Conservation (phyloP, 768 basidiomycete genomes). For the Clathrus columnatus region DNA sequence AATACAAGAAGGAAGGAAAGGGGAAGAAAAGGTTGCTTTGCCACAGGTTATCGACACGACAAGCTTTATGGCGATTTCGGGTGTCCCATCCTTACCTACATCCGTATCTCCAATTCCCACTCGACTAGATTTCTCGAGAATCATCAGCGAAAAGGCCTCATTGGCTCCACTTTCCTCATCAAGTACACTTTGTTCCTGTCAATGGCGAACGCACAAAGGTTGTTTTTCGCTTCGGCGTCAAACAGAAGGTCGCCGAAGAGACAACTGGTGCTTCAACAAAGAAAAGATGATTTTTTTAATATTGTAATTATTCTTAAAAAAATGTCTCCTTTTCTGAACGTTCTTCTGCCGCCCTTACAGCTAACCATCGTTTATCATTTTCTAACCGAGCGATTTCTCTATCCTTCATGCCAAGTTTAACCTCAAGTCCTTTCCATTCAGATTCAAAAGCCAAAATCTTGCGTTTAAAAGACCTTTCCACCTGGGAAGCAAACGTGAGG, state of each 20-base stretch:
- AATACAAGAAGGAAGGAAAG: conserved; percentile 75
- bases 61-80: conserved; percentile 65
- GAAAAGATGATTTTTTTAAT: conserved; percentile 31
- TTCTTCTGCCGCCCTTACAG: conserved; percentile 61
- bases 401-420: conserved; percentile 59
- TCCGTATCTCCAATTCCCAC: conserved; percentile 37
- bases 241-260: conserved; percentile 64
- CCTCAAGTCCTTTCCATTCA: conserved; percentile 55
- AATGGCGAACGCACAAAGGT: conserved; percentile 63
- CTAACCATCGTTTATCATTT: conserved; percentile 57
- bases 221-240: conserved; percentile 65
- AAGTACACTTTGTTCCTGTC: conserved; percentile 38
- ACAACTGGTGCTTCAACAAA: conserved; percentile 63
- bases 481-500: conserved; percentile 48
- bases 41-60: conserved; percentile 38
- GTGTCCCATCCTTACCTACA: too few species aligned
- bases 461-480: conserved; percentile 61
- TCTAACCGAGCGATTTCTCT: conserved; percentile 55
- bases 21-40: conserved; percentile 38
- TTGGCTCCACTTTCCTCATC: conserved; percentile 37
- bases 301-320: too few species aligned
- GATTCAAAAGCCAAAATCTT: conserved; percentile 55
- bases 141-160: conserved; percentile 50
- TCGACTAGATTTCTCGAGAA: conserved; percentile 68
- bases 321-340: conserved; percentile 58